phyloP scores from a whole-genome alignment of 108 stramenopile species.

The Bacterosira constricta region DNA sequence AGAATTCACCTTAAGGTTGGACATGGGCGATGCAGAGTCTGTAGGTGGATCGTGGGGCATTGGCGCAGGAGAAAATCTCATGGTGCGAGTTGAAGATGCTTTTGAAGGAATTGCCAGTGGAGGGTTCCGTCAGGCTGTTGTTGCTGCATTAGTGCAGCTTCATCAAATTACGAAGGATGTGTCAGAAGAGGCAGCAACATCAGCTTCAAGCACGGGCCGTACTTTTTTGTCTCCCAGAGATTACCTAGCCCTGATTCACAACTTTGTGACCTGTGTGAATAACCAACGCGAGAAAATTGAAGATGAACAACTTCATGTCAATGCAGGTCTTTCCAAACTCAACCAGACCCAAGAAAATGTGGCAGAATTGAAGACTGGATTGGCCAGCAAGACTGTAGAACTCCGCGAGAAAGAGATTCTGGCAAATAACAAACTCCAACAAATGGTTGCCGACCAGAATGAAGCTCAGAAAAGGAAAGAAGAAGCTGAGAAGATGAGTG shows the following conservation, averaged over 20 bases:
- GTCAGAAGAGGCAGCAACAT: constrained; percentile 58
- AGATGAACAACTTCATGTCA: constrained; percentile 96
- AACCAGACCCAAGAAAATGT: constrained; percentile 93
- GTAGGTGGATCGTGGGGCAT: constrained; percentile 85
- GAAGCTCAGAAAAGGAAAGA: constrained; percentile 93
- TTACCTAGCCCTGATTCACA: constrained; percentile 93
- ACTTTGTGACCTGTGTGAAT: constrained; percentile 86
- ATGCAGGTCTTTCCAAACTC: constrained; percentile 95
- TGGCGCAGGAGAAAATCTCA: constrained; percentile 74
- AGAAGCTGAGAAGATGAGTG: constrained; percentile 89
- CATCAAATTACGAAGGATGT: constrained; percentile 80
- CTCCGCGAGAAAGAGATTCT: constrained; percentile 86
- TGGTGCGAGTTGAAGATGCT: constrained; percentile 68
- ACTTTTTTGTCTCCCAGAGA: constrained; percentile 95
- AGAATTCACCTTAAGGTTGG: constrained; percentile 76
- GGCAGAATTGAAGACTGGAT: constrained; percentile 82
- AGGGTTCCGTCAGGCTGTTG: constrained; percentile 89
- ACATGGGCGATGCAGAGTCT: constrained; percentile 86
- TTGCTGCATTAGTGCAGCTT: constrained; percentile 90
- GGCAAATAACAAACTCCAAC: constrained; percentile 95
- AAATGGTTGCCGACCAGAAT: constrained; percentile 99
- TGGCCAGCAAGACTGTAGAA: constrained; percentile 80
- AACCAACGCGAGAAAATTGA: constrained; percentile 84
- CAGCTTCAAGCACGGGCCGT: constrained; percentile 64
- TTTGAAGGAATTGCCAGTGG: constrained; percentile 63